These are phyloP conservation scores for Fusarium transvaalense DNA, from an alignment of 2,329 filamentous ascomycete genomes.

Conservation along the genomic window DNA sequence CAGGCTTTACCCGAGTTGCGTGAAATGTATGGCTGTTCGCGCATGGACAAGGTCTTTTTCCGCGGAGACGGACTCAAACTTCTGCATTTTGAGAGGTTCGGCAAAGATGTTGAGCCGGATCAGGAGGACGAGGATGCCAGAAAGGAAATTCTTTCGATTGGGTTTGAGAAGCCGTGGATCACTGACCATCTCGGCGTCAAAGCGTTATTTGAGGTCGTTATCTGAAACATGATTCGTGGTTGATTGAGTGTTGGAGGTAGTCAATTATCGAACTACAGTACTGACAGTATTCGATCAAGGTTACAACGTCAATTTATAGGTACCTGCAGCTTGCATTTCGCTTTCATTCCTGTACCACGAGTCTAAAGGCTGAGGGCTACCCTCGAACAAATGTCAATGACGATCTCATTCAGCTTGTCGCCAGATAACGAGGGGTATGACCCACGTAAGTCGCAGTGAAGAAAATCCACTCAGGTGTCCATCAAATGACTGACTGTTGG, in stretches of 20 bases:
- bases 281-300: neutral
- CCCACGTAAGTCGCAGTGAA: too few species aligned
- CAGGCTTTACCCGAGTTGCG: slow-evolving; percentile 59
- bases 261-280: neutral
- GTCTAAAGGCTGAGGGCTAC: neutral
- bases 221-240: neutral
- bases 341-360: neutral
- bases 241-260: too few species aligned
- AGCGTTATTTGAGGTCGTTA: slow-evolving; percentile 3
- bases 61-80: slow-evolving; percentile 51
- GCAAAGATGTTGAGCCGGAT: slow-evolving; percentile 54
- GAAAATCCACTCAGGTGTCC: too few species aligned
- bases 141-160: slow-evolving; percentile 9
- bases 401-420: neutral
- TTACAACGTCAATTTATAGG: too few species aligned
- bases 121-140: neutral
- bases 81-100: slow-evolving; percentile 60
- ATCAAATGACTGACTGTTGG: neutral
- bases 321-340: neutral
- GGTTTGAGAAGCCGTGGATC: slow-evolving; percentile 22
- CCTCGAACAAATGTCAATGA: neutral
- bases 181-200: slow-evolving; percentile 24
- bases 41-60: slow-evolving; percentile 68
- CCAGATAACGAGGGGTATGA: too few species aligned
- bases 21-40: slow-evolving; percentile 60